Evolutionary conservation across 805 yeast genomes (phyloP).

Genomic region (Metschnikowia peoriensis): DNA sequence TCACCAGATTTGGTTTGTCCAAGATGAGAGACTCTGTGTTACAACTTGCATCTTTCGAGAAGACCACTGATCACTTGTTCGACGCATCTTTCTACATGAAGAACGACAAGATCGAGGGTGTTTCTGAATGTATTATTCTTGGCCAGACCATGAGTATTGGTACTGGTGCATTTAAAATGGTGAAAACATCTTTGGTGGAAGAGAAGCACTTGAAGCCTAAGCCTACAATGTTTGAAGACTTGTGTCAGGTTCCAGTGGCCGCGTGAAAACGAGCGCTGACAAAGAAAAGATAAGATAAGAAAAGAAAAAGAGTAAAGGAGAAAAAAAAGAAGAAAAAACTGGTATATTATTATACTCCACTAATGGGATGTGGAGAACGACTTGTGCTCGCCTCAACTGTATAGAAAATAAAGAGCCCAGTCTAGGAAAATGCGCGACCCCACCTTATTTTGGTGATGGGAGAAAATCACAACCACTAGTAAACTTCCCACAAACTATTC

Average conservation of each 20-base stretch:
- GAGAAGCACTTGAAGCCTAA: slow-evolving; percentile 42
- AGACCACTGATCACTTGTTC: slow-evolving; percentile 96
- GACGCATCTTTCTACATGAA: slow-evolving; percentile 99
- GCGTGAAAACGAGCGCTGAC: slow-evolving; percentile 3
- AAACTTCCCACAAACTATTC: too few species aligned
- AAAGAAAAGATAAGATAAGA: neutral
- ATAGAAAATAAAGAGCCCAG: neutral
- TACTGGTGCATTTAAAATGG: slow-evolving; percentile 92
- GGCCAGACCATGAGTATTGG: slow-evolving; percentile 98
- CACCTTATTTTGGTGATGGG: neutral
- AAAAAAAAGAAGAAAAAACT: neutral
- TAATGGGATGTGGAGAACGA: slow-evolving; percentile 1
- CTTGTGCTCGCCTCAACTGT: neutral
- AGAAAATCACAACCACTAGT: neutral
- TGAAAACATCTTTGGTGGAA: slow-evolving; percentile 51
- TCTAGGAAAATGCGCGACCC: slow-evolving; percentile 1
- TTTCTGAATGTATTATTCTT: slow-evolving; percentile 92
- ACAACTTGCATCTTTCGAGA: slow-evolving; percentile 95
- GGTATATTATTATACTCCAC: neutral
- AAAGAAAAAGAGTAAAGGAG: neutral
- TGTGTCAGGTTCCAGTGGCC: slow-evolving; percentile 26
- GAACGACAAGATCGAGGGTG: slow-evolving; percentile 94
- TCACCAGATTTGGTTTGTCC: slow-evolving; percentile 95
- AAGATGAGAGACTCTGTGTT: slow-evolving; percentile 98
- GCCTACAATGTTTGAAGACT: slow-evolving; percentile 47